Conservation (phyloP, 2,329 filamentous ascomycete species). For the Lachnellula arida region DNA sequence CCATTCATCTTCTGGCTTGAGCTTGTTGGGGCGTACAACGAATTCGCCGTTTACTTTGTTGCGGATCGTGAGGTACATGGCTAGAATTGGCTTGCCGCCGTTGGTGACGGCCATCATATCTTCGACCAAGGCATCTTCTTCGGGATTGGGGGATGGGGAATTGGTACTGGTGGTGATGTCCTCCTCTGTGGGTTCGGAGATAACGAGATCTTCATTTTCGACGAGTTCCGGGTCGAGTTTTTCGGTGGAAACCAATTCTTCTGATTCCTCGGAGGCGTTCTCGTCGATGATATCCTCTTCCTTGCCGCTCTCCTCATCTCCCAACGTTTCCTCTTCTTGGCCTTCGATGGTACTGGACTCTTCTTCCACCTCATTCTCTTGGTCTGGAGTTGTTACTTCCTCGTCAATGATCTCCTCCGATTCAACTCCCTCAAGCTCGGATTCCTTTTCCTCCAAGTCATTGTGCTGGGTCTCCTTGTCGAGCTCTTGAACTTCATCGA, state of each 20-base stretch:
- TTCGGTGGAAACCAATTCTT: not conserved
- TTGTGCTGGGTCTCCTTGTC: constrained; percentile 7
- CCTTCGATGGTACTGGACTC: not conserved
- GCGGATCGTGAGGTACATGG: constrained; percentile 64
- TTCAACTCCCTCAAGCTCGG: constrained; percentile 5
- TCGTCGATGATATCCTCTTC: constrained; percentile 27
- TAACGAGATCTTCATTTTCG: constrained; percentile 17
- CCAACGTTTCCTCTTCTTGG: constrained; percentile 17
- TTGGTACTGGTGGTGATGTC: not conserved
- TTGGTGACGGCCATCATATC: not conserved
- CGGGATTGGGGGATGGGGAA: not conserved
- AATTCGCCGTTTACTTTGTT: constrained; percentile 66
- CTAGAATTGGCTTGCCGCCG: constrained; percentile 12
- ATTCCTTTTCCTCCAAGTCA: constrained; percentile 8
- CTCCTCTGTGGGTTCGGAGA: not conserved
- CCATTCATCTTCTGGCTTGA: constrained; percentile 54
- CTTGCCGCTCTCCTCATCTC: constrained; percentile 22
- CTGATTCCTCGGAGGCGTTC: not conserved
- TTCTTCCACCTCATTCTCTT: constrained; percentile 10
- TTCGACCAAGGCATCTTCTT: not conserved
- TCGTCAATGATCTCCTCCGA: constrained; percentile 4
- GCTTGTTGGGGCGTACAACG: constrained; percentile 54
- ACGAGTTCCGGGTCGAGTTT: not conserved
- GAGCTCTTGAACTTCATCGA: constrained; percentile 5
- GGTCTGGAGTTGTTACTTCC: not conserved